These are phyloP conservation scores for Liquidambar formosana DNA, from an alignment of 164 flowering plant genomes.

Conservation along the genomic window DNA sequence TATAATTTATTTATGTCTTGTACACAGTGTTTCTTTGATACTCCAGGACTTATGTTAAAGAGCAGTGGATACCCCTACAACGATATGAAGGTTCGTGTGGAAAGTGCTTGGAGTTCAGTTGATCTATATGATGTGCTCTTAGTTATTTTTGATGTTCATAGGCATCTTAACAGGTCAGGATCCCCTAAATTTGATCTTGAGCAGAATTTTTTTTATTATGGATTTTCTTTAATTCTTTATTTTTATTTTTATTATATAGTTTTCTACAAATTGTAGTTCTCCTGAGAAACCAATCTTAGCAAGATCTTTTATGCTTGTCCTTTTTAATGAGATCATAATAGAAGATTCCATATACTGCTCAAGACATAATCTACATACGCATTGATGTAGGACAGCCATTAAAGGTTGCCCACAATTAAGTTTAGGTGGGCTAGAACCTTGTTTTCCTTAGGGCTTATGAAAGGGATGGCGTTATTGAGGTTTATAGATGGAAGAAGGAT, in stretches of 20 bases:
- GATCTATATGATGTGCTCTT: constrained; percentile 79
- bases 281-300: too few species aligned
- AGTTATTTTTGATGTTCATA: constrained; percentile 89
- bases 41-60: constrained; percentile 86
- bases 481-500: too few species aligned
- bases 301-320: too few species aligned
- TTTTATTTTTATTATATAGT: neutral
- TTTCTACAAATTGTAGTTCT: neutral
- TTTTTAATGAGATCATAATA: too few species aligned
- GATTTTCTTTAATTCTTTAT: neutral
- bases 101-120: constrained; percentile 89
- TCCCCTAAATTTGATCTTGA: neutral
- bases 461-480: too few species aligned
- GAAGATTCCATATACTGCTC: too few species aligned
- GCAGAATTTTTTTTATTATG: neutral
- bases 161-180: constrained; percentile 77
- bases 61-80: constrained; percentile 57
- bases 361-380: too few species aligned
- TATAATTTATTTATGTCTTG: constrained; percentile 15
- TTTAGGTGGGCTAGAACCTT: too few species aligned
- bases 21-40: constrained; percentile 94
- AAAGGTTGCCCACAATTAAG: too few species aligned
- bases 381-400: too few species aligned
- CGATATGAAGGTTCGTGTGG: constrained; percentile 70
- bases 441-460: too few species aligned